phyloP scores from a whole-genome alignment of 2,329 filamentous ascomycete species.

The Penicillium sp. region DNA sequence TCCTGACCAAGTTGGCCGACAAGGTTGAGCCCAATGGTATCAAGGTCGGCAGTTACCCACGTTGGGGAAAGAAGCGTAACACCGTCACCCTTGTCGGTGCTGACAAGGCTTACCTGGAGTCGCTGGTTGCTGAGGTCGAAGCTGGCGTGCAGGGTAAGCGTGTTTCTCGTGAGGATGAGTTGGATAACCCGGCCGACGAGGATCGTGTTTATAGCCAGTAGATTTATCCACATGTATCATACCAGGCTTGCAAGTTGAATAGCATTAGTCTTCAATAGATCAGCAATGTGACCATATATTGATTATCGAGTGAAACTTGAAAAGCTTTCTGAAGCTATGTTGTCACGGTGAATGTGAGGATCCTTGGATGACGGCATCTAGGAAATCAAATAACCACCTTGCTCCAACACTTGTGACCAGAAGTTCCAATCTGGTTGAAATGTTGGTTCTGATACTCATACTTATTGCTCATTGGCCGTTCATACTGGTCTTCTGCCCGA shows the following conservation, averaged over 20 bases:
- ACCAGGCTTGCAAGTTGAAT: not conserved
- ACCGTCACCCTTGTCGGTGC: slow-evolving; percentile 85
- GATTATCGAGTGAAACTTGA: no score
- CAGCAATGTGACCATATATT: not conserved
- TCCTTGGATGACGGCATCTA: no score
- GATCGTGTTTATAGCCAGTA: slow-evolving; percentile 29
- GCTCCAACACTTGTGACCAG: no score
- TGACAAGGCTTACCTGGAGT: slow-evolving; percentile 77
- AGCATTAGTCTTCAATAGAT: not conserved
- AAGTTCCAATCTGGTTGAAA: no score
- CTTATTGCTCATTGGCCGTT: no score
- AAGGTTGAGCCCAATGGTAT: slow-evolving; percentile 75
- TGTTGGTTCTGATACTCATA: no score
- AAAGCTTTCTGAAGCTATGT: no score
- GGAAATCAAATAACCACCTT: no score
- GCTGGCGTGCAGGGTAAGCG: slow-evolving; percentile 73
- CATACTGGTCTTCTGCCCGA: no score
- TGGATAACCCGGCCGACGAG: slow-evolving; percentile 55
- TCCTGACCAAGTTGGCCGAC: slow-evolving; percentile 76
- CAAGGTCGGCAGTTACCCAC: slow-evolving; percentile 94
- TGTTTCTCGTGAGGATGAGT: slow-evolving; percentile 72
- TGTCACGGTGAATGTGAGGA: no score
- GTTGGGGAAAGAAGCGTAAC: slow-evolving; percentile 86
- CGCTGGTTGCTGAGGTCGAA: slow-evolving; percentile 76
- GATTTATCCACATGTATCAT: not conserved